Conservation (phyloP, 2,329 filamentous ascomycete genomes). For the Parastagonospora nodorum region DNA sequence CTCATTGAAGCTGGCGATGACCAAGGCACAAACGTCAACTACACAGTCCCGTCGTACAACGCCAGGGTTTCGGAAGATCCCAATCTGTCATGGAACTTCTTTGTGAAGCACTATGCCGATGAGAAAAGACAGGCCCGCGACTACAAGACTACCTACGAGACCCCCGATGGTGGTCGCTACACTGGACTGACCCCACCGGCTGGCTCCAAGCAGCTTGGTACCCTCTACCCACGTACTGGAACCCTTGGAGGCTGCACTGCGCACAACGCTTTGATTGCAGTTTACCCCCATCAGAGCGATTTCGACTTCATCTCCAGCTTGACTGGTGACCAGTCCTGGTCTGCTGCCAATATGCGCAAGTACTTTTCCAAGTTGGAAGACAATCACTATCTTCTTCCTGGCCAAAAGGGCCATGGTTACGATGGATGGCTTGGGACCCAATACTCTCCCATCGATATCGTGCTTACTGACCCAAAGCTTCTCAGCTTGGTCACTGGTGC, state of each 20-base stretch:
- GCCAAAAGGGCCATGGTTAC: conserved; percentile 58
- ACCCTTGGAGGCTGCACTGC: conserved; percentile 64
- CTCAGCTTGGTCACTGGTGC: conserved; percentile 58
- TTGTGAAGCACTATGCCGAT: conserved; percentile 65
- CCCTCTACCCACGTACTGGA: conserved; percentile 63
- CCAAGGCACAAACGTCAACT: conserved; percentile 56
- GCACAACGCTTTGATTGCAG: conserved; percentile 66
- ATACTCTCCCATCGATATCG: conserved; percentile 57
- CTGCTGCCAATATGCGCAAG: conserved; percentile 62
- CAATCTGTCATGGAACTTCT: conserved; percentile 66
- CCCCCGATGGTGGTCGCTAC: conserved; percentile 46
- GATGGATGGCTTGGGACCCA: conserved; percentile 62
- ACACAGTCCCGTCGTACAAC: conserved; percentile 61
- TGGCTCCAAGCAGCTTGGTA: conserved; percentile 59
- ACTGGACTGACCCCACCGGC: conserved; percentile 58
- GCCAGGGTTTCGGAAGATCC: conserved; percentile 61
- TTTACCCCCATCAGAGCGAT: conserved; percentile 64
- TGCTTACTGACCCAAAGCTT: conserved; percentile 59
- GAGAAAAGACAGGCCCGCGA: conserved; percentile 59
- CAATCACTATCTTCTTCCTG: conserved; percentile 56
- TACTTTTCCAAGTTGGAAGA: conserved; percentile 63
- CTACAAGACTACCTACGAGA: conserved; percentile 63
- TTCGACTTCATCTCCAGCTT: conserved; percentile 62
- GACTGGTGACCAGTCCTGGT: conserved; percentile 66
- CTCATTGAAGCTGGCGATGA: conserved; percentile 67